Evolutionary conservation across 192 early-diverging fungal species (phyloP).

Genomic region (Lobosporangium transversale): DNA sequence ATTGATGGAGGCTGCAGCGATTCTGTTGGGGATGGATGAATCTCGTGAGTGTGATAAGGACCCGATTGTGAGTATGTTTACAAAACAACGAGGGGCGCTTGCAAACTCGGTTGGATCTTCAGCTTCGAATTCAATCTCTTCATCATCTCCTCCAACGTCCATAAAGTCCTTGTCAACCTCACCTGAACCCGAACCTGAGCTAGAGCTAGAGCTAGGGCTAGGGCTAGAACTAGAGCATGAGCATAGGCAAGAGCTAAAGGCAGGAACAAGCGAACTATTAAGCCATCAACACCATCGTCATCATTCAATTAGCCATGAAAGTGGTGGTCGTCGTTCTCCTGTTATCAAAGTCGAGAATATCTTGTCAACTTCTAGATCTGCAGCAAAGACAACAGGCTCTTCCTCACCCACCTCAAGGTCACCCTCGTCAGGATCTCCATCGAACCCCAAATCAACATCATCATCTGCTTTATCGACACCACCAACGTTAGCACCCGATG

Average conservation of each 20-base stretch:
- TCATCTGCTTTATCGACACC: constrained; percentile 17
- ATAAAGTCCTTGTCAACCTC: constrained; percentile 25
- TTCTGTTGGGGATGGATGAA: constrained; percentile 65
- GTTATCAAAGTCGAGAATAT: no score
- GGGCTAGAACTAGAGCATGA: no score
- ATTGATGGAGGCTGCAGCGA: constrained; percentile 73
- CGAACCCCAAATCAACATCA: constrained; percentile 10
- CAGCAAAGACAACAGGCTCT: no score
- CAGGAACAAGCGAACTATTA: no score
- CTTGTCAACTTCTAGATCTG: no score
- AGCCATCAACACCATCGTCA: no score
- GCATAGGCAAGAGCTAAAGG: no score
- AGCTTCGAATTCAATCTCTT: constrained; percentile 3
- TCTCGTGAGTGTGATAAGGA: constrained; percentile 42
- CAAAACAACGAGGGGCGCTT: constrained; percentile 37
- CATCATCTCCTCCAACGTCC: constrained; percentile 29
- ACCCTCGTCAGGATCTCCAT: neutral
- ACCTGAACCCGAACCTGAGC: neutral
- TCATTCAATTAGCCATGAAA: no score
- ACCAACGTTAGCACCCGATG: neutral
- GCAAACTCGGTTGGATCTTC: constrained; percentile 25
- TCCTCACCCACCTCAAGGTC: neutral
- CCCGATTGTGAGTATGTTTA: constrained; percentile 38
- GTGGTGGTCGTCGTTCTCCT: no score
- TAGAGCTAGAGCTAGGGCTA: neutral